A percentile compares a stretch with the other conserved stretches of the same genome.
These are phyloP conservation scores for fission yeast (Schizosaccharomyces pombe) DNA, from an alignment of 805 yeast genomes.

Conservation along the genomic window DNA sequence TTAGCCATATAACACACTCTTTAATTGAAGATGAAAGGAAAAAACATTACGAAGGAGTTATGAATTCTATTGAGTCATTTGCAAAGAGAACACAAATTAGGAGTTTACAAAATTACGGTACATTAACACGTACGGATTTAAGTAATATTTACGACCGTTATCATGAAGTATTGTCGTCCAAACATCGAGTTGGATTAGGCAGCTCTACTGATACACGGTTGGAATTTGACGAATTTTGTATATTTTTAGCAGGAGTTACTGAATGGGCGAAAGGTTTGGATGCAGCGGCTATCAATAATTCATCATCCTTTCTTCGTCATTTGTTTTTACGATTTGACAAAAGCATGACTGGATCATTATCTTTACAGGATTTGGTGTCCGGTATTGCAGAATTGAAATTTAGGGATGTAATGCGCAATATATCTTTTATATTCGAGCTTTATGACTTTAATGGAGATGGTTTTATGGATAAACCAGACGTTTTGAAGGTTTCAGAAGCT, in stretches of 20 bases:
- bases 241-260: constrained; percentile 55
- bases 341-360: constrained; percentile 26
- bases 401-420: constrained; percentile 51
- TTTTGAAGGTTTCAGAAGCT: constrained; percentile 71
- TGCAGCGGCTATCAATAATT: constrained; percentile 58
- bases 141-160: constrained; percentile 65
- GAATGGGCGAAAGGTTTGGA: constrained; percentile 41
- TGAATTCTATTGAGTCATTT: constrained; percentile 67
- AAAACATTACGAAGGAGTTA: constrained; percentile 50
- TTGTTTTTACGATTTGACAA: constrained; percentile 52
- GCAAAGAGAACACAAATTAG: constrained; percentile 81
- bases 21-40: constrained; percentile 44
- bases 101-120: constrained; percentile 51
- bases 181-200: constrained; percentile 27
- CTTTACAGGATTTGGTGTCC: constrained; percentile 41
- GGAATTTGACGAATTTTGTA: constrained; percentile 46
- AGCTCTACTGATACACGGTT: constrained; percentile 32
- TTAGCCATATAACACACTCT: constrained; percentile 54
- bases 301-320: constrained; percentile 48
- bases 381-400: constrained; percentile 53
- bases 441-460: constrained; percentile 42
- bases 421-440: constrained; percentile 55
- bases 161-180: constrained; percentile 17
- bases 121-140: constrained; percentile 33
- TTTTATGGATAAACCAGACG: constrained; percentile 50